A percentile compares a stretch with the other conserved stretches of the same genome.
Evolutionary conservation across 495 filamentous ascomycete species (phyloP).

Genomic region (Annulohypoxylon nitens): DNA sequence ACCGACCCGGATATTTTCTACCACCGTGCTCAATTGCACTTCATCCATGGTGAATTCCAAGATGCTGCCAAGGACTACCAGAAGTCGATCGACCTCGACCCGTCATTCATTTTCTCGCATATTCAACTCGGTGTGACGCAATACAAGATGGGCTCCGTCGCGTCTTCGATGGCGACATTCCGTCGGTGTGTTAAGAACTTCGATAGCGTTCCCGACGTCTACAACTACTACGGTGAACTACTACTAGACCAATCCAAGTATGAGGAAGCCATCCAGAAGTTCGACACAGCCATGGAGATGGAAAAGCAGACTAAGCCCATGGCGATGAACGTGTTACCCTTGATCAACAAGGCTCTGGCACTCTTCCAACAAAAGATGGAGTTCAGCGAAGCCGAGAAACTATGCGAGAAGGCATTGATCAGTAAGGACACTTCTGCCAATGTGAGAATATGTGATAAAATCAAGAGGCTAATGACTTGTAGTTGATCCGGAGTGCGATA

Average conservation of each 20-base stretch:
- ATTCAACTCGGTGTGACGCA: slow-evolving; percentile 99
- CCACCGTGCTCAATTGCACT: slow-evolving; percentile 97
- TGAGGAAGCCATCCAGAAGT: slow-evolving; percentile 96
- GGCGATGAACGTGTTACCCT: slow-evolving; percentile 94
- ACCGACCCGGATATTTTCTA: slow-evolving; percentile 99
- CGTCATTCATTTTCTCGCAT: slow-evolving; percentile 97
- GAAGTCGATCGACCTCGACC: slow-evolving; percentile 97
- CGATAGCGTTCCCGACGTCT: slow-evolving; percentile 94
- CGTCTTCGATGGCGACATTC: slow-evolving; percentile 98
- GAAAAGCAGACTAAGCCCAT: slow-evolving; percentile 93
- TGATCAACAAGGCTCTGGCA: slow-evolving; percentile 98
- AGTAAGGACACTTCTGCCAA: slow-evolving; percentile 70
- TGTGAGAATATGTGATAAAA: background rate
- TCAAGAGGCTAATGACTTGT: slow-evolving; percentile 48
- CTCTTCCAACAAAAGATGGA: slow-evolving; percentile 99
- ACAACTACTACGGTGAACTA: slow-evolving; percentile 99
- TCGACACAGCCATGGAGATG: slow-evolving; percentile 97
- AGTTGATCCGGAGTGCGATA: slow-evolving; percentile 99
- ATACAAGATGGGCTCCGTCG: slow-evolving; percentile 99
- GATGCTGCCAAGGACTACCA: slow-evolving; percentile 98
- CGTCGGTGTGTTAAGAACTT: slow-evolving; percentile 98
- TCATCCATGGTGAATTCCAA: slow-evolving; percentile 93
- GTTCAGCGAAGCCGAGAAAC: slow-evolving; percentile 91
- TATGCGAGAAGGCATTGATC: slow-evolving; percentile 97
- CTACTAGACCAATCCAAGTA: slow-evolving; percentile 96